phyloP scores from a whole-genome alignment of 805 yeast species.

The Alloascoidea hylecoeti region DNA sequence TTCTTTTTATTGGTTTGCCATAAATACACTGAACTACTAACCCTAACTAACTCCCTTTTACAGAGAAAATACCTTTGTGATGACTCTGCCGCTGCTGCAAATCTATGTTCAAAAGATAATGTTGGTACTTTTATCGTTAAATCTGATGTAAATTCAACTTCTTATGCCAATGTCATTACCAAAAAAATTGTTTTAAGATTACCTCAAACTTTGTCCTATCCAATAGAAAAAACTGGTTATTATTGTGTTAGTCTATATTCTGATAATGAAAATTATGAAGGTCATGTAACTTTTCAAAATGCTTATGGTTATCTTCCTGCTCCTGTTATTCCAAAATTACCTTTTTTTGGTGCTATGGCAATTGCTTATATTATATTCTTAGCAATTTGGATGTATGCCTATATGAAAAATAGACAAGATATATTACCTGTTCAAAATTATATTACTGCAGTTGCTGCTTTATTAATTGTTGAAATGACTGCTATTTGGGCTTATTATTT shows the following conservation, averaged over 20 bases:
- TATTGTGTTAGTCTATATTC: slow-evolving; percentile 74
- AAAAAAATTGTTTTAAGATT: slow-evolving; percentile 43
- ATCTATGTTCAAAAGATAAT: slow-evolving; percentile 39
- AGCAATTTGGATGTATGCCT: slow-evolving; percentile 74
- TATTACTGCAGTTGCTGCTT: slow-evolving; percentile 71
- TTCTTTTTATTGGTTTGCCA: too few species aligned
- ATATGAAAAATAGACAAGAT: slow-evolving; percentile 75
- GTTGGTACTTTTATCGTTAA: slow-evolving; percentile 50
- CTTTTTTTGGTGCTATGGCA: slow-evolving; percentile 78
- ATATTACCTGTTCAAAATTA: slow-evolving; percentile 84
- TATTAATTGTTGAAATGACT: slow-evolving; percentile 72
- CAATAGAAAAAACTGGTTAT: slow-evolving; percentile 67
- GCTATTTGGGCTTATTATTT: slow-evolving; percentile 89
- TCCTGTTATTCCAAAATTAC: slow-evolving; percentile 79
- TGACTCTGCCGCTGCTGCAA: slow-evolving; percentile 39
- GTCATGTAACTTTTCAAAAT: slow-evolving; percentile 74
- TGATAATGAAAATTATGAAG: slow-evolving; percentile 30
- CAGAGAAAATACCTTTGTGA: slow-evolving; percentile 58
- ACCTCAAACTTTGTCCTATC: slow-evolving; percentile 44
- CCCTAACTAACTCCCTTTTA: too few species aligned
- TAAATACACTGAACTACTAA: too few species aligned
- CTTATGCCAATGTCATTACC: slow-evolving; percentile 40
- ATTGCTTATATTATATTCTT: slow-evolving; percentile 71
- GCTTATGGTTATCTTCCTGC: slow-evolving; percentile 87
- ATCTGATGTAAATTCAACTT: slow-evolving; percentile 22